These are phyloP conservation scores for Zygosaccharomyces siamensis DNA, from an alignment of 805 yeast genomes.

Conservation along the genomic window DNA sequence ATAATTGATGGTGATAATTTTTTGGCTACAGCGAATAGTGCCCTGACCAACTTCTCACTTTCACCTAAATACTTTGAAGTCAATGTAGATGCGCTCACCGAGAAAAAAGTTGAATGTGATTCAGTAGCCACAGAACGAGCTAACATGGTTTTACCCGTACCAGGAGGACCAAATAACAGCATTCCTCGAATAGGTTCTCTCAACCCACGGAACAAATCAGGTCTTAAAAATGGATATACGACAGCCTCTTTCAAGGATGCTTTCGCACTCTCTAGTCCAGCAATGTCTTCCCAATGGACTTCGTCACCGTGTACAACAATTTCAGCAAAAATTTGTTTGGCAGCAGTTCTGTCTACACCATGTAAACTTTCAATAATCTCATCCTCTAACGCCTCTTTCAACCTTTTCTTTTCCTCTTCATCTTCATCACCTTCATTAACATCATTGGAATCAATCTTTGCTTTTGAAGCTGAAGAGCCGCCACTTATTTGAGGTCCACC, in stretches of 20 bases:
- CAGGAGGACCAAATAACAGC: conserved; percentile 95
- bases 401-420: conserved; percentile 7
- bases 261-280: conserved; percentile 87
- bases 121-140: conserved; percentile 97
- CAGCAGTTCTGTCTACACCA: conserved; percentile 78
- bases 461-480: conserved; percentile 1
- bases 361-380: conserved; percentile 35
- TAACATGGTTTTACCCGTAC: conserved; percentile 97
- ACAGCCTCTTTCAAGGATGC: conserved; percentile 88
- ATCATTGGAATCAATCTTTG: not conserved
- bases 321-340: conserved; percentile 80
- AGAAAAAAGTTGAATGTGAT: conserved; percentile 85
- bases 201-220: conserved; percentile 84
- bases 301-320: conserved; percentile 87
- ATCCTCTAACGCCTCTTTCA: conserved; percentile 21
- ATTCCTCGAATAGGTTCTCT: conserved; percentile 96
- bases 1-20: conserved; percentile 88
- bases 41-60: conserved; percentile 87
- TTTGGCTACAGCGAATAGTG: conserved; percentile 78
- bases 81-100: conserved; percentile 83
- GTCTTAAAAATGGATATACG: conserved; percentile 90
- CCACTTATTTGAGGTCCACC: not conserved
- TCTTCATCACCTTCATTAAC: not conserved
- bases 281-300: conserved; percentile 92
- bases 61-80: conserved; percentile 89